Percentiles rank a stretch among this genome's conserved stretches.
phyloP scores from a whole-genome alignment of 2,329 filamentous ascomycete genomes.

The Didymella keratinophila region DNA sequence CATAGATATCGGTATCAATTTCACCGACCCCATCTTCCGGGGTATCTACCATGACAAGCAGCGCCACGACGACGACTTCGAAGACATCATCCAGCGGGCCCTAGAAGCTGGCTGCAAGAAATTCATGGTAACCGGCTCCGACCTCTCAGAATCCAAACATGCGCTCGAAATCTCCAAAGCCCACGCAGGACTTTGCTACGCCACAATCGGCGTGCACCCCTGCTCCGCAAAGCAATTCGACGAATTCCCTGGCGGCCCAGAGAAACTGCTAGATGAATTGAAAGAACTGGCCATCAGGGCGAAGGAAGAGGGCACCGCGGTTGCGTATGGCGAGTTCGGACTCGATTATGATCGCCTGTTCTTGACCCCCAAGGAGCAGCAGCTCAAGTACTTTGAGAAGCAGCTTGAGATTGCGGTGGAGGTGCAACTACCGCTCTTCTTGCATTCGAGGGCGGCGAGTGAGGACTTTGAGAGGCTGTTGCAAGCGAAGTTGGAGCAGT shows the following conservation, averaged over 20 bases:
- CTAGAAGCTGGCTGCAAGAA: slow-evolving; percentile 81
- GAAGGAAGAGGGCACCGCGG: slow-evolving; percentile 66
- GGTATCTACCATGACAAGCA: slow-evolving; percentile 84
- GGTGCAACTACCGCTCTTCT: slow-evolving; percentile 84
- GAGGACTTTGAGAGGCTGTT: slow-evolving; percentile 66
- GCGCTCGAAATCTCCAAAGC: slow-evolving; percentile 76
- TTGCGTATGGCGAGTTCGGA: slow-evolving; percentile 92
- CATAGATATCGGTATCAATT: slow-evolving; percentile 83
- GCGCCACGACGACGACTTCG: slow-evolving; percentile 75
- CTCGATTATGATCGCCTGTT: slow-evolving; percentile 94
- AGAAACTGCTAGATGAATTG: slow-evolving; percentile 65
- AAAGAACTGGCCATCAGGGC: slow-evolving; percentile 68
- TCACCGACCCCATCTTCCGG: slow-evolving; percentile 89
- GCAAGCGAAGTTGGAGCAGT: slow-evolving; percentile 66
- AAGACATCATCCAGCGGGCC: slow-evolving; percentile 80
- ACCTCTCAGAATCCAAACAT: slow-evolving; percentile 77
- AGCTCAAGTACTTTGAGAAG: slow-evolving; percentile 83
- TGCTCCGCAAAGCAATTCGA: slow-evolving; percentile 86
- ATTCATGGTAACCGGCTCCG: slow-evolving; percentile 92
- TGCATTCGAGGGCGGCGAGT: slow-evolving; percentile 89
- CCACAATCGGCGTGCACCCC: slow-evolving; percentile 92
- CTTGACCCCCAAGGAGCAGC: slow-evolving; percentile 78
- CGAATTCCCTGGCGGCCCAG: slow-evolving; percentile 65
- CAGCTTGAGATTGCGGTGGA: slow-evolving; percentile 82
- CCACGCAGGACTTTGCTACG: slow-evolving; percentile 82